Evolutionary conservation across 352 stramenopile genomes (phyloP).

Genomic region (Elongisporangium undulatum): DNA sequence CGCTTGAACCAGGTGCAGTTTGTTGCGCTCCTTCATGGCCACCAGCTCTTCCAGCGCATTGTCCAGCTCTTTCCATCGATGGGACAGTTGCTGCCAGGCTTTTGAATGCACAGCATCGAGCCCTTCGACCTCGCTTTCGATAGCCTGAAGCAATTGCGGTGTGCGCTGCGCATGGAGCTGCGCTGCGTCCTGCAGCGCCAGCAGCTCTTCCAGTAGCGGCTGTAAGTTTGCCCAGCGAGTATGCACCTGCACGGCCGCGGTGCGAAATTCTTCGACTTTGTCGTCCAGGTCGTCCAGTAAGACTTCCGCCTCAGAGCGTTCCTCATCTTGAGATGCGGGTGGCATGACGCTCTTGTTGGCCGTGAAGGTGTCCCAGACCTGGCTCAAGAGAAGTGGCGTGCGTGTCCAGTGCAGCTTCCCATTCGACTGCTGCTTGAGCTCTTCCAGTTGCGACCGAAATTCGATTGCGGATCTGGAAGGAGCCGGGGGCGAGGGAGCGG

Average conservation of each 20-base stretch:
- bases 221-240: slow-evolving; percentile 48
- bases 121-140: slow-evolving; percentile 33
- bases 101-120: slow-evolving; percentile 37
- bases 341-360: slow-evolving; percentile 11
- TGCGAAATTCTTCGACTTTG: slow-evolving; percentile 28
- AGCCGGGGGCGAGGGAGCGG: slow-evolving; percentile 29
- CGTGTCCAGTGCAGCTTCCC: slow-evolving; percentile 43
- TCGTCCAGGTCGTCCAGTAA: slow-evolving; percentile 18
- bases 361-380: slow-evolving; percentile 55
- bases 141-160: slow-evolving; percentile 20
- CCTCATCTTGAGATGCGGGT: not conserved
- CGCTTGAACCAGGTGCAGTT: slow-evolving; percentile 32
- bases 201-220: slow-evolving; percentile 34
- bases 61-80: slow-evolving; percentile 30
- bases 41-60: slow-evolving; percentile 32
- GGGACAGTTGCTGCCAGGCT: slow-evolving; percentile 34
- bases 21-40: slow-evolving; percentile 35
- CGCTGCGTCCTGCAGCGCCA: slow-evolving; percentile 26
- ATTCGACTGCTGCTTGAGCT: slow-evolving; percentile 20
- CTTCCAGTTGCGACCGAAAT: slow-evolving; percentile 37
- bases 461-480: slow-evolving; percentile 30
- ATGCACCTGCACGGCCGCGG: slow-evolving; percentile 33
- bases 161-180: slow-evolving; percentile 42
- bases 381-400: slow-evolving; percentile 34
- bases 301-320: slow-evolving; percentile 10